These are phyloP conservation scores for Lachancea quebecensis DNA, from an alignment of 805 yeast species.

Conservation along the genomic window DNA sequence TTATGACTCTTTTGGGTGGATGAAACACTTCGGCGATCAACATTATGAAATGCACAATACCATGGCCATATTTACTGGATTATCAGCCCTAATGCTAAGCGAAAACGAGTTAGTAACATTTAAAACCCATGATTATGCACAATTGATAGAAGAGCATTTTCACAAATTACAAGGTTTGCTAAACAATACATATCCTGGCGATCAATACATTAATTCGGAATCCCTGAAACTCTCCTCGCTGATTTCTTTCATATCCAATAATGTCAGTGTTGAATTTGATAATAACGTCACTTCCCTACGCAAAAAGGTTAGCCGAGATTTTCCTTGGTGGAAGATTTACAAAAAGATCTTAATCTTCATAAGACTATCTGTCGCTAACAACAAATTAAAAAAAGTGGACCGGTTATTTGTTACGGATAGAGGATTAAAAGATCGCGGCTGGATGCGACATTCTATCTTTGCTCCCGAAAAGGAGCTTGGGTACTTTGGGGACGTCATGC, in stretches of 20 bases:
- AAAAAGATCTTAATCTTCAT: conserved; percentile 55
- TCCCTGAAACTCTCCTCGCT: not conserved
- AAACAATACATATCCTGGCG: conserved; percentile 19
- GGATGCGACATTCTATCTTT: conserved; percentile 59
- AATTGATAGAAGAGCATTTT: conserved; percentile 36
- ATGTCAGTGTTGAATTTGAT: conserved; percentile 40
- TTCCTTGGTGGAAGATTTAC: conserved; percentile 67
- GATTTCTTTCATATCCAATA: not conserved
- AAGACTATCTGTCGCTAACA: conserved; percentile 47
- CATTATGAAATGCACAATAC: conserved; percentile 47
- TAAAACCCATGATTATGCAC: conserved; percentile 42
- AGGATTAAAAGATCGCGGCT: conserved; percentile 44
- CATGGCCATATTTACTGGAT: conserved; percentile 53
- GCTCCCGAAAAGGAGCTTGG: conserved; percentile 54
- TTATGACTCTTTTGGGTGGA: conserved; percentile 54
- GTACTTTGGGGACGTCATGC: conserved; percentile 44
- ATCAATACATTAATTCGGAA: conserved; percentile 3
- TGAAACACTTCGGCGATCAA: conserved; percentile 45
- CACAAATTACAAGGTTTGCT: conserved; percentile 18
- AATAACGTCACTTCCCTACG: conserved; percentile 41
- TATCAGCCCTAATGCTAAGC: conserved; percentile 44
- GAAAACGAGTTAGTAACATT: conserved; percentile 53
- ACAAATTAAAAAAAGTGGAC: conserved; percentile 48
- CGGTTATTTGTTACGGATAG: conserved; percentile 42
- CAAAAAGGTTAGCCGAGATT: conserved; percentile 50